Evolutionary conservation across 176 grass and related monocot species (phyloP), one percentile per base, ranked within the genome.

Genomic region (Juncus inflexus): DNA sequence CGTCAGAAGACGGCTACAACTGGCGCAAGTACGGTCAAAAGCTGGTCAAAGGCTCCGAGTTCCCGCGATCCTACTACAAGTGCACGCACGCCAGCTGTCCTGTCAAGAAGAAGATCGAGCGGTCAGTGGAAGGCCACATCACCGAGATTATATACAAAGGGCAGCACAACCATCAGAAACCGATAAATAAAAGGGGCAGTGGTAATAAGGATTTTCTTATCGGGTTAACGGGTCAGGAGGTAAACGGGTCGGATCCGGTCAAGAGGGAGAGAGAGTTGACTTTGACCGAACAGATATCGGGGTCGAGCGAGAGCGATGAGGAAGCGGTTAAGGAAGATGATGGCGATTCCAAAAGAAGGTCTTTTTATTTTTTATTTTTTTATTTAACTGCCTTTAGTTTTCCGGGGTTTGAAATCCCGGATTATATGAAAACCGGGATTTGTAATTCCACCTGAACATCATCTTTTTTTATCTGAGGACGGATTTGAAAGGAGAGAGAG

Each of bases 11-110:
- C 72, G 86, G 86, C 53, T 90, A 82, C 39, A 82, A 83, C 63
- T 90, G 86, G 86, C 77, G 82, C 12, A 90, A 90, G 51, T 90
- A 90, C 55, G 86, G 82, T 43, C 86, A 90, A 15, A 85, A 90
- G 47, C 60, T 79, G 64, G 78, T 85, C 36, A 79, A 81, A 70
- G 86, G 82, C 66, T 85, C 79, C 55, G 74, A 83, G 50, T 70
- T 67, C 37, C 86, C 86, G 53, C 78, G 86, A 61, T 81, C 72
- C 3, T 62, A 14, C 70, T 66, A 67, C 47, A 81, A 75, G 67
- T 81, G 78, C 61, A 81, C 54, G 19, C 54, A 72, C 67, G 37
- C 42, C 4, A 42, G 65, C 15, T 81, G 78, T 54, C 63, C 55
- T 5, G 78, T 75, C 12, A 81, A 69, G 63, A 81, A 81, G 36